Conservation (phyloP, 441 rosid species). For the Manihot esculenta region DNA sequence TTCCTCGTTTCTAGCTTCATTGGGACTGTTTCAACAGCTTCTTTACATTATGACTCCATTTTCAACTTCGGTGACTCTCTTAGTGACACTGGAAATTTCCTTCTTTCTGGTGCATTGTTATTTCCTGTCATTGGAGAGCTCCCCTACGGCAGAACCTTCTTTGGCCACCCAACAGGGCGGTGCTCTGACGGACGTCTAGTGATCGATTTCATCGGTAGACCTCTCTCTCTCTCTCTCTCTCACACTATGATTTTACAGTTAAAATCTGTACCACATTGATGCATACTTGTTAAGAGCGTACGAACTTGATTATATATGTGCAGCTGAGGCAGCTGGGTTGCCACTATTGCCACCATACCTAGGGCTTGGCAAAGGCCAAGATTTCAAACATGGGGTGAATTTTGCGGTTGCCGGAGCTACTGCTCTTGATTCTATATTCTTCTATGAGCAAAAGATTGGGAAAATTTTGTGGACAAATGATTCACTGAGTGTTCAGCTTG, state of each 20-base stretch:
- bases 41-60: slow-evolving; percentile 45
- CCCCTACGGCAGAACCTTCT: slow-evolving; percentile 67
- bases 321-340: slow-evolving; percentile 68
- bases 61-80: slow-evolving; percentile 81
- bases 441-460: slow-evolving; percentile 37
- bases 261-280: too few species aligned
- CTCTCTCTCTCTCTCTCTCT: not conserved
- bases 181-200: slow-evolving; percentile 77
- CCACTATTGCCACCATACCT: slow-evolving; percentile 62
- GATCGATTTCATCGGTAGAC: slow-evolving; percentile 65
- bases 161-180: slow-evolving; percentile 58
- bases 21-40: slow-evolving; percentile 22
- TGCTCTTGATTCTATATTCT: slow-evolving; percentile 45
- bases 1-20: slow-evolving; percentile 16
- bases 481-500: slow-evolving; percentile 56
- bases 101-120: slow-evolving; percentile 44
- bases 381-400: slow-evolving; percentile 47
- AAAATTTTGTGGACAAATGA: slow-evolving; percentile 47
- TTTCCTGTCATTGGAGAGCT: slow-evolving; percentile 53
- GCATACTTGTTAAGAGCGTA: not conserved
- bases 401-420: slow-evolving; percentile 84
- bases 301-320: not conserved
- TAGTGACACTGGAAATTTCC: slow-evolving; percentile 74
- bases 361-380: slow-evolving; percentile 25
- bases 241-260: not conserved